Conservation (phyloP, 2,329 filamentous ascomycete genomes). For the Microsporum audouinii region DNA sequence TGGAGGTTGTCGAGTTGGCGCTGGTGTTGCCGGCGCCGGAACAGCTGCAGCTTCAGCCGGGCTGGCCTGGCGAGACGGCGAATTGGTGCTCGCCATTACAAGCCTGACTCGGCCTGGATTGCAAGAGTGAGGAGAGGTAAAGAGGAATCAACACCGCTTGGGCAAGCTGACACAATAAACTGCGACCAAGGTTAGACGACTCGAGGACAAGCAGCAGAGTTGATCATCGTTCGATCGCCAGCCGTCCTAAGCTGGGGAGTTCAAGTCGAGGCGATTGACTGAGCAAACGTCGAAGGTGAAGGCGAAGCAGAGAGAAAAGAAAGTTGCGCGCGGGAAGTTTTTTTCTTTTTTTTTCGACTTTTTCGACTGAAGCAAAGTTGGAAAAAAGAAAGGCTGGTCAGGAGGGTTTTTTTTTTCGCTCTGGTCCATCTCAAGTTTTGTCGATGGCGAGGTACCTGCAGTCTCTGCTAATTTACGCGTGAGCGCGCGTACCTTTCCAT, state of each 20-base stretch:
- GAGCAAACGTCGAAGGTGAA: not conserved
- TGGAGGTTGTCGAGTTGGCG: not conserved
- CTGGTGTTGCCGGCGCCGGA: not conserved
- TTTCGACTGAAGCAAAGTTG: not conserved
- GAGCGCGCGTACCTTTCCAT: not conserved
- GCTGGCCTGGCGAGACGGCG: conserved; percentile 7
- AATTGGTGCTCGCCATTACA: conserved; percentile 10
- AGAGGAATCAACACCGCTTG: not conserved
- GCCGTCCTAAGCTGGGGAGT: not conserved
- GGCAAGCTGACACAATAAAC: not conserved
- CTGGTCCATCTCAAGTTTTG: not conserved
- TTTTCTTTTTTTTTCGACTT: not conserved
- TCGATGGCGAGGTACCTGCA: not conserved
- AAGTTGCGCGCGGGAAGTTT: conserved; percentile 1
- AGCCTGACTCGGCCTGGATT: not conserved
- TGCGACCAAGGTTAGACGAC: not conserved
- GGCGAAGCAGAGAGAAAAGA: not conserved
- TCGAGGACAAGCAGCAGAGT: not conserved
- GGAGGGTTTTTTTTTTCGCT: not conserved
- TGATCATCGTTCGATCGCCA: not conserved
- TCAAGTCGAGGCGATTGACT: not conserved
- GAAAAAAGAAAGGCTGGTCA: not conserved
- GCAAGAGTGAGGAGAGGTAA: not conserved
- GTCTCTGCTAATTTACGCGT: not conserved
- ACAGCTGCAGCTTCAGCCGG: not conserved